phyloP scores from a whole-genome alignment of 768 basidiomycete genomes.

The Kwoniella heveanensis region DNA sequence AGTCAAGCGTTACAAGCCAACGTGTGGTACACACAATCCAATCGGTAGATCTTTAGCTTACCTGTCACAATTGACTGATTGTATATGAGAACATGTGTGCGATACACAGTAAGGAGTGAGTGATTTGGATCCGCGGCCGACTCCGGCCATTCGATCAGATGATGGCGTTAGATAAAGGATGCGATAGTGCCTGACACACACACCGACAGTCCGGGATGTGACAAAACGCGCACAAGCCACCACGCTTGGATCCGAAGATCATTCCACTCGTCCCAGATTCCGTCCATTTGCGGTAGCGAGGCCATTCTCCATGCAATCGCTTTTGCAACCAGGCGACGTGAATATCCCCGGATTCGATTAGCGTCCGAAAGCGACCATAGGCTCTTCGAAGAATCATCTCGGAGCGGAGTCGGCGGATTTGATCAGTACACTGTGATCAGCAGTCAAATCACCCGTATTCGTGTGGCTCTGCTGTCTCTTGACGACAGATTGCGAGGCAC shows the following conservation, averaged over 20 bases:
- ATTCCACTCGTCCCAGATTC: neutral
- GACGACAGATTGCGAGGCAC: neutral
- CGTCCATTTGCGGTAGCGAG: neutral
- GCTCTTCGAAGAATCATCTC: too few species aligned
- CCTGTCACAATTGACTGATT: too few species aligned
- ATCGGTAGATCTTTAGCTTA: too few species aligned
- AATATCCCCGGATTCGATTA: neutral
- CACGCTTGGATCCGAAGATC: neutral
- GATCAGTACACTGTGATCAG: neutral
- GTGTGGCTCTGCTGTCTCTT: neutral
- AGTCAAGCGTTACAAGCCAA: neutral
- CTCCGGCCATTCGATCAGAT: neutral
- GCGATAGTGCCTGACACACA: constrained; percentile 1
- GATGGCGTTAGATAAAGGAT: neutral
- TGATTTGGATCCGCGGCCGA: neutral
- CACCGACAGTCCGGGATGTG: neutral
- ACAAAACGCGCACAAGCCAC: neutral
- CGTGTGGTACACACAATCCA: neutral
- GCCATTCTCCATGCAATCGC: neutral
- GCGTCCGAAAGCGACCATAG: neutral
- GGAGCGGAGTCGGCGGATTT: neutral
- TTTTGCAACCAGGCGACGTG: neutral
- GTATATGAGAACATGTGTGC: neutral
- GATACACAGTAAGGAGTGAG: neutral
- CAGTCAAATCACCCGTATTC: neutral